These are phyloP conservation scores for Epithemia pelagica DNA, from an alignment of 108 stramenopile species.

Conservation along the genomic window DNA sequence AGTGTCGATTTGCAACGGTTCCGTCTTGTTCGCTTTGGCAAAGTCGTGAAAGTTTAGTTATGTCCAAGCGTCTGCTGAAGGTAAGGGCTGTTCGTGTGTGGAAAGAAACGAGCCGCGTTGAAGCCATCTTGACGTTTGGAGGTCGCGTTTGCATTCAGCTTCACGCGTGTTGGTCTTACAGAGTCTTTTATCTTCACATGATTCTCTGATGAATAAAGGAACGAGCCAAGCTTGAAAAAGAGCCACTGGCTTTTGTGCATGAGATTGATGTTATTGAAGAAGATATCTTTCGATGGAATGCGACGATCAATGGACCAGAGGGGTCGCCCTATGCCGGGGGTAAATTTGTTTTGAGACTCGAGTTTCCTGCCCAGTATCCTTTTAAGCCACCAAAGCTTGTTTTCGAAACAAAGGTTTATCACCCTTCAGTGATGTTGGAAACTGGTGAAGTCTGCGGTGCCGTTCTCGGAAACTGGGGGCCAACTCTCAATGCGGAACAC, in stretches of 20 bases:
- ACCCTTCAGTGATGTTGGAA: slow-evolving; percentile 73
- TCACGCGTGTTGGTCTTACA: background rate
- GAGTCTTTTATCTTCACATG: background rate
- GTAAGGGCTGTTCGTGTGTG: background rate
- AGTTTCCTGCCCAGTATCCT: slow-evolving; percentile 79
- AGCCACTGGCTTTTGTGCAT: slow-evolving; percentile 32
- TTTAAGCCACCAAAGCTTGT: slow-evolving; percentile 82
- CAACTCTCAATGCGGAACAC: slow-evolving; percentile 49
- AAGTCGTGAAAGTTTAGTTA: too few species aligned
- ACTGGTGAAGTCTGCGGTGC: slow-evolving; percentile 80
- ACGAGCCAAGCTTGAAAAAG: slow-evolving; percentile 31
- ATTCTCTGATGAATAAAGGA: slow-evolving; percentile 25
- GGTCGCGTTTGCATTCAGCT: background rate
- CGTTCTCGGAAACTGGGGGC: slow-evolving; percentile 69
- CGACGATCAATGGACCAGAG: slow-evolving; percentile 39
- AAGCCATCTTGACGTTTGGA: background rate
- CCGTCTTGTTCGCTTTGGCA: too few species aligned
- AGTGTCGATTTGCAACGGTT: too few species aligned
- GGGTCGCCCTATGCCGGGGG: slow-evolving; percentile 76
- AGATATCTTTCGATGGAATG: slow-evolving; percentile 39
- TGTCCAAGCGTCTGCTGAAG: slow-evolving; percentile 4
- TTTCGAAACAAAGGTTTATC: slow-evolving; percentile 81
- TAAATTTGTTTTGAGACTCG: slow-evolving; percentile 48
- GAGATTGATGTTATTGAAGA: slow-evolving; percentile 26
- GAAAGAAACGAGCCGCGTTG: background rate